A percentile compares a stretch with the other conserved stretches of the same genome.
phyloP scores from a whole-genome alignment of 768 basidiomycete species.

The Butyriboletus loyo region DNA sequence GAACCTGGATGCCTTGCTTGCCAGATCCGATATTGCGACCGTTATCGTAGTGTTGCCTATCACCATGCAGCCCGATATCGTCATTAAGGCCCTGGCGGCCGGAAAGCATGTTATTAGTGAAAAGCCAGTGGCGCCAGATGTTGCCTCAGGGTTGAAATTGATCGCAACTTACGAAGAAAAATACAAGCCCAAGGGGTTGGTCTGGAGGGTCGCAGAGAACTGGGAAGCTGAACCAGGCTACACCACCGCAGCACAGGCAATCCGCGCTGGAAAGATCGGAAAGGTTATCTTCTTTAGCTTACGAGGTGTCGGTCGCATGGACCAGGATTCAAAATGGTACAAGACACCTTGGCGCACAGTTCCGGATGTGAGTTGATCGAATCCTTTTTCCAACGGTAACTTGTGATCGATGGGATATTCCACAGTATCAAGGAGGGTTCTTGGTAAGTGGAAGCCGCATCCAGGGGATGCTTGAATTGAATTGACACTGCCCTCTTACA shows the following conservation, averaged over 20 bases:
- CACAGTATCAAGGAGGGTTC: conserved; percentile 78
- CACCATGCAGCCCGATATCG: conserved; percentile 62
- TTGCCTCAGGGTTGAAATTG: conserved; percentile 58
- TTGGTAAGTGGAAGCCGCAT: conserved; percentile 47
- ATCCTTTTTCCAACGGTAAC: not conserved
- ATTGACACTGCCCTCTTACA: not conserved
- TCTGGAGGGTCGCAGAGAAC: conserved; percentile 85
- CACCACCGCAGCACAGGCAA: conserved; percentile 40
- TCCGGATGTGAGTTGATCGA: conserved; percentile 58
- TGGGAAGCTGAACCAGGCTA: conserved; percentile 65
- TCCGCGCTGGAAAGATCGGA: conserved; percentile 65
- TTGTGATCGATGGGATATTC: not conserved
- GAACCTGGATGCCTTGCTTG: conserved; percentile 62
- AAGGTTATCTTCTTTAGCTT: conserved; percentile 66
- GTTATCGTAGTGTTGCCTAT: conserved; percentile 82
- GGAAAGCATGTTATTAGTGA: conserved; percentile 90
- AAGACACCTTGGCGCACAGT: conserved; percentile 81
- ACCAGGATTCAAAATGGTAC: conserved; percentile 69
- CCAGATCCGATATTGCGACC: conserved; percentile 63
- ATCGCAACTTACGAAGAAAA: conserved; percentile 62
- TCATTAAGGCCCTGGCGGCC: conserved; percentile 60
- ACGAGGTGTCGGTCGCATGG: conserved; percentile 49
- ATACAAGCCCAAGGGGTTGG: conserved; percentile 63
- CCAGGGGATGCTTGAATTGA: not conserved
- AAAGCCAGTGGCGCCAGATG: conserved; percentile 79